Evolutionary conservation across 139 green algal species (phyloP).

Genomic region (Chlamydomonas urium): DNA sequence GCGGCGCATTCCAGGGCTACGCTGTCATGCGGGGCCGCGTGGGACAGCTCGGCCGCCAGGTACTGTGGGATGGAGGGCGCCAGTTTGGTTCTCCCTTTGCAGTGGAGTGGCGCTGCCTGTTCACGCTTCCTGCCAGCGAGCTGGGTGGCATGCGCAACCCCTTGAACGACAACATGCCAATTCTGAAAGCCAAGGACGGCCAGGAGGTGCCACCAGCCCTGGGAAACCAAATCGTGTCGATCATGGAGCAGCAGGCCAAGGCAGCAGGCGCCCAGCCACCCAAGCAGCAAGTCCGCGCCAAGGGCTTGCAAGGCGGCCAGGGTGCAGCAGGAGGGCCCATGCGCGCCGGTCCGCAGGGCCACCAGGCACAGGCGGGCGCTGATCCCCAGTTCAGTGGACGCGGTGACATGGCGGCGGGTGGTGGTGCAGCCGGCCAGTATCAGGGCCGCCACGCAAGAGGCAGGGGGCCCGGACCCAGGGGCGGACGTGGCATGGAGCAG

Average conservation of each 20-base stretch:
- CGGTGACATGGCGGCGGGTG: no score
- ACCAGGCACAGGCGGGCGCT: no score
- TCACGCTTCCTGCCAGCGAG: conserved; percentile 41
- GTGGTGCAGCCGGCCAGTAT: no score
- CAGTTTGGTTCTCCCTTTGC: conserved; percentile 46
- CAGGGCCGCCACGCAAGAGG: no score
- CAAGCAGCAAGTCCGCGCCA: conserved; percentile 12
- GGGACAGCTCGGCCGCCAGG: conserved; percentile 19
- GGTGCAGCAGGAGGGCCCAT: neutral
- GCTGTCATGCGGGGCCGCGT: conserved; percentile 52
- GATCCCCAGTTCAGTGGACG: no score
- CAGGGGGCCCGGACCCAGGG: no score
- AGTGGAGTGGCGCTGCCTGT: conserved; percentile 58
- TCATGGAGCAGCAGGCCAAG: conserved; percentile 55
- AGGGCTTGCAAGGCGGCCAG: neutral
- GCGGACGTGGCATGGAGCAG: neutral
- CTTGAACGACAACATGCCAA: conserved; percentile 60
- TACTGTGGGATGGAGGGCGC: conserved; percentile 26
- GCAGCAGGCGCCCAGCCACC: conserved; percentile 19
- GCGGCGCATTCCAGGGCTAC: conserved; percentile 66
- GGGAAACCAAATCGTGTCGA: conserved; percentile 45
- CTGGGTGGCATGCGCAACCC: conserved; percentile 55
- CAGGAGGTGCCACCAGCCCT: conserved; percentile 60
- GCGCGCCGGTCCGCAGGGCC: no score
- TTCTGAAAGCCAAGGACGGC: conserved; percentile 57